Evolutionary conservation across 805 yeast genomes (phyloP).

Genomic region (Wickerhamomyces queroliae): DNA sequence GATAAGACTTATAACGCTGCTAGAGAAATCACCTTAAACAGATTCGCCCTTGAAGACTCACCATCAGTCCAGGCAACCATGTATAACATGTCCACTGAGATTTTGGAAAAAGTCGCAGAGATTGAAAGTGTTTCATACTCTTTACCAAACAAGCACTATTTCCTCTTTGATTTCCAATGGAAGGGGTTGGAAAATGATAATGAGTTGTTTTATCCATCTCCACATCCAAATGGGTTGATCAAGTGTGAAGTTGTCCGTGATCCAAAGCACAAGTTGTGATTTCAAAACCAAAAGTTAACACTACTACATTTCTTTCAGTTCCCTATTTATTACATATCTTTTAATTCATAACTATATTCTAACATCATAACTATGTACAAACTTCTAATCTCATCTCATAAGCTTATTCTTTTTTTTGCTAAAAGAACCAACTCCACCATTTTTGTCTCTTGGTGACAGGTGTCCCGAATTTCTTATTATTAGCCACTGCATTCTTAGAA

Average conservation of each 20-base stretch:
- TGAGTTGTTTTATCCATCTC: conserved; percentile 81
- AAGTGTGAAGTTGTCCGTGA: conserved; percentile 79
- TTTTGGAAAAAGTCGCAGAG: conserved; percentile 50
- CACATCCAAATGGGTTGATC: conserved; percentile 92
- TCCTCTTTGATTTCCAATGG: conserved; percentile 77
- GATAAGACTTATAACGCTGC: conserved; percentile 61
- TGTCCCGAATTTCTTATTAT: conserved; percentile 46
- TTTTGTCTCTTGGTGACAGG: conserved; percentile 43
- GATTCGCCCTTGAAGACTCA: conserved; percentile 81
- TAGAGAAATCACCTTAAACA: conserved; percentile 62
- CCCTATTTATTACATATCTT: neutral
- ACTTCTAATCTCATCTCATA: neutral
- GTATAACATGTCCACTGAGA: conserved; percentile 83
- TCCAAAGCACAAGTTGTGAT: conserved; percentile 47
- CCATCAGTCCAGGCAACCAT: conserved; percentile 97
- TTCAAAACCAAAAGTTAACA: neutral
- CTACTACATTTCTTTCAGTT: neutral
- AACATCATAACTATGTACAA: neutral
- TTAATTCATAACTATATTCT: neutral
- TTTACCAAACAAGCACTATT: conserved; percentile 90
- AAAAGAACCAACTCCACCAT: conserved; percentile 60
- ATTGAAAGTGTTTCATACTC: conserved; percentile 64
- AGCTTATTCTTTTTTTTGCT: conserved; percentile 4
- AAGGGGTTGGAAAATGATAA: conserved; percentile 76
- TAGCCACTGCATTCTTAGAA: conserved; percentile 32